A percentile compares a stretch with the other conserved stretches of the same genome.
phyloP scores from a whole-genome alignment of 2,329 filamentous ascomycete genomes.

The Metarhizium brunneum region DNA sequence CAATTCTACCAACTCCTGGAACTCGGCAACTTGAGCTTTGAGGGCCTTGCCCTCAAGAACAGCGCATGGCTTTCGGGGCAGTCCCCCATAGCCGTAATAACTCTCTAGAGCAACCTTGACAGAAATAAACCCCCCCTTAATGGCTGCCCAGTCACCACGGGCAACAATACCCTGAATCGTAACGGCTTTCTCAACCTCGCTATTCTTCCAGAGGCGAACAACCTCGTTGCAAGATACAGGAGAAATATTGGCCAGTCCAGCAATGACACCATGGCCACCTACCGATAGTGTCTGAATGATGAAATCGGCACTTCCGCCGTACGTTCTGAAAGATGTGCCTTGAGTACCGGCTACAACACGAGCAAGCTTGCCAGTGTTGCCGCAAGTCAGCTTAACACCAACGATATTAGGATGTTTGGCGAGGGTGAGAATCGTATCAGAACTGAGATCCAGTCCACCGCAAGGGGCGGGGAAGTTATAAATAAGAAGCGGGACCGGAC shows the following conservation, averaged over 20 bases:
- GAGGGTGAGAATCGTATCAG: slow-evolving; percentile 44
- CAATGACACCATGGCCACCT: slow-evolving; percentile 63
- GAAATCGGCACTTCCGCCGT: slow-evolving; percentile 67
- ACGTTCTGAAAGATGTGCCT: slow-evolving; percentile 47
- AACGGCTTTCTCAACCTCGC: slow-evolving; percentile 48
- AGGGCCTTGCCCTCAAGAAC: slow-evolving; percentile 16
- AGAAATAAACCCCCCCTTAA: slow-evolving; percentile 58
- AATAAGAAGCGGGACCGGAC: slow-evolving; percentile 49
- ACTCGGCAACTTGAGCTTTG: slow-evolving; percentile 13
- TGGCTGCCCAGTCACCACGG: slow-evolving; percentile 59
- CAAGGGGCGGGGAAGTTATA: slow-evolving; percentile 56
- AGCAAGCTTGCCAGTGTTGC: slow-evolving; percentile 52
- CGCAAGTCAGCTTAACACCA: slow-evolving; percentile 55
- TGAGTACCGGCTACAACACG: slow-evolving; percentile 36
- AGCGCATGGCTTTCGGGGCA: slow-evolving; percentile 41
- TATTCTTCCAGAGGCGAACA: slow-evolving; percentile 47
- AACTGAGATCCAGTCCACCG: slow-evolving; percentile 47
- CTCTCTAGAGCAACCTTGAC: slow-evolving; percentile 57
- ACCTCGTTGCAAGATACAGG: neutral
- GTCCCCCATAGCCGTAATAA: slow-evolving; percentile 56
- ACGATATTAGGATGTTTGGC: slow-evolving; percentile 47
- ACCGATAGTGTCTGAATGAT: slow-evolving; percentile 60
- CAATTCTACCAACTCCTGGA: slow-evolving; percentile 13
- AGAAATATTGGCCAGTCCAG: slow-evolving; percentile 54
- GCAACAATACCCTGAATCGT: slow-evolving; percentile 56